Evolutionary conservation across 768 basidiomycete genomes (phyloP).

Genomic region (Leccinum incarnatum): DNA sequence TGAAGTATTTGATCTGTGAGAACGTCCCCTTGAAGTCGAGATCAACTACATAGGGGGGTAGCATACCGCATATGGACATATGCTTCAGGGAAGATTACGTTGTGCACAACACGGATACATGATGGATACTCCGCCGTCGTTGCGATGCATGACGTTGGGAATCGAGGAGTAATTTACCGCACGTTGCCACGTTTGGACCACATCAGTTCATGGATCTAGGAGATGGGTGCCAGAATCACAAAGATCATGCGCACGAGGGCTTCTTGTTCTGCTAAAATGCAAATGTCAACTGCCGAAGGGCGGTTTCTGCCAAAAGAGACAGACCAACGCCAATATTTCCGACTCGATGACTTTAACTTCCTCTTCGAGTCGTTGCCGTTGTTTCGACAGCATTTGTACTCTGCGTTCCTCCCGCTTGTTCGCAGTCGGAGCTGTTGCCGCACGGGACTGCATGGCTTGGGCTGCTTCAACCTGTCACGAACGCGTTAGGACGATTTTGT

Average conservation of each 20-base stretch:
- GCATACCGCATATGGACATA: background rate
- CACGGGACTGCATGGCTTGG: constrained; percentile 38
- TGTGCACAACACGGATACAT: background rate
- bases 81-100: background rate
- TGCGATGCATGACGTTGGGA: background rate
- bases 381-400: constrained; percentile 60
- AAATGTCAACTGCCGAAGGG: constrained; percentile 5
- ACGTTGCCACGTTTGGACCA: background rate
- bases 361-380: constrained; percentile 64
- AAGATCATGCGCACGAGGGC: background rate
- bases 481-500: background rate
- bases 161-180: background rate
- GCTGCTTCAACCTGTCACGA: constrained; percentile 53
- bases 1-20: too few species aligned
- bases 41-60: too few species aligned
- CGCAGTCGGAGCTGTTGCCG: constrained; percentile 46
- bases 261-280: constrained; percentile 24
- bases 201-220: background rate
- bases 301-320: background rate
- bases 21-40: too few species aligned
- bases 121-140: background rate
- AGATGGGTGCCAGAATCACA: background rate
- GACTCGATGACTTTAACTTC: constrained; percentile 58
- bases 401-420: constrained; percentile 68
- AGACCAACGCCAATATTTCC: constrained; percentile 58